phyloP scores from a whole-genome alignment of 352 stramenopile genomes.

The Pythium rhizo-oryzae region DNA sequence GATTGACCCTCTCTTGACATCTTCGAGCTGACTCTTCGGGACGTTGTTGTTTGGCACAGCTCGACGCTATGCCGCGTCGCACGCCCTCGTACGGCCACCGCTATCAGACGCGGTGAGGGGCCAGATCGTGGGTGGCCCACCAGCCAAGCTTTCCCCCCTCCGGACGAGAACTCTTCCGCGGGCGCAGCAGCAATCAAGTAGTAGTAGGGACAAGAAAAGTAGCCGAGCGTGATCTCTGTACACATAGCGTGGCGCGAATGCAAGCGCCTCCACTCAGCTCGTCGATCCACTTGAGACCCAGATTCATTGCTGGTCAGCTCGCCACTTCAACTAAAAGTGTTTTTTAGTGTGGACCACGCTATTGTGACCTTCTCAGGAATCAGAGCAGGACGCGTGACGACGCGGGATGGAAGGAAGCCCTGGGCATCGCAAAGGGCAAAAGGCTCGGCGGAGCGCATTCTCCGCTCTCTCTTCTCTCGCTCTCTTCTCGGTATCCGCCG shows the following conservation, averaged over 20 bases:
- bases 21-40: background rate
- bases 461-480: slow-evolving; percentile 2
- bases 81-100: slow-evolving; percentile 13
- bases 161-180: background rate
- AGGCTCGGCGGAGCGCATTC: background rate
- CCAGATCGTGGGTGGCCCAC: too few relatives aligned
- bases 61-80: slow-evolving; percentile 20
- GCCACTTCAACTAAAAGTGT: slow-evolving; percentile 9
- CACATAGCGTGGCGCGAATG: slow-evolving; percentile 19
- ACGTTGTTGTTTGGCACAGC: slow-evolving; percentile 8
- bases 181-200: background rate
- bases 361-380: slow-evolving; percentile 5
- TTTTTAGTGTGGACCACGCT: slow-evolving; percentile 18
- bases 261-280: background rate
- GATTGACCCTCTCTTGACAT: too few relatives aligned
- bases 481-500: background rate
- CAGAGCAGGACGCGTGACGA: background rate
- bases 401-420: slow-evolving; percentile 8
- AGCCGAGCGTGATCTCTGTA: slow-evolving; percentile 20
- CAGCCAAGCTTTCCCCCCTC: background rate
- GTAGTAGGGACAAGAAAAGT: slow-evolving; percentile 17
- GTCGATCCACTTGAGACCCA: too few relatives aligned
- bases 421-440: slow-evolving; percentile 17
- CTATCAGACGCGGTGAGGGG: slow-evolving; percentile 23
- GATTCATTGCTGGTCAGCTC: too few relatives aligned